Percentiles rank a stretch among this genome's conserved stretches.
phyloP scores from a whole-genome alignment of 1,139 yeast genomes.

The Insectozyma bohioensis region DNA sequence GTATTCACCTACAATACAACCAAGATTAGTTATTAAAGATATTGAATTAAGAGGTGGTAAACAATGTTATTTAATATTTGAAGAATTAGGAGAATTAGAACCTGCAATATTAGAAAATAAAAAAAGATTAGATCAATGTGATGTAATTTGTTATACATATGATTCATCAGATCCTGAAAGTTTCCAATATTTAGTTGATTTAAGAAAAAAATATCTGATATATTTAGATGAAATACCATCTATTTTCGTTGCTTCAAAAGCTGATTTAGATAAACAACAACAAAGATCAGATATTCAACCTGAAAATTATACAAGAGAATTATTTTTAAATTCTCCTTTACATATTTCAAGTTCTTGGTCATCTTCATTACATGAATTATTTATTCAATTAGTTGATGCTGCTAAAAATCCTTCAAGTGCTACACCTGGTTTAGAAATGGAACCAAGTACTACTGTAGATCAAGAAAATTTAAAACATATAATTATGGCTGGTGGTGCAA shows the following conservation, averaged over 20 bases:
- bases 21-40: slow-evolving; percentile 83
- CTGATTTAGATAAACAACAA: slow-evolving; percentile 93
- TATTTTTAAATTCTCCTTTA: slow-evolving; percentile 64
- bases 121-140: slow-evolving; percentile 77
- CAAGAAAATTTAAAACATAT: slow-evolving; percentile 46
- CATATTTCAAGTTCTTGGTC: slow-evolving; percentile 92
- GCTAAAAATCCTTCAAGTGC: slow-evolving; percentile 76
- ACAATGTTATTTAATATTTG: slow-evolving; percentile 87
- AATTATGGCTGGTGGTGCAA: slow-evolving; percentile 65
- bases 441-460: slow-evolving; percentile 47
- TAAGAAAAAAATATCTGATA: slow-evolving; percentile 56
- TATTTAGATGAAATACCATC: slow-evolving; percentile 70
- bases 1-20: slow-evolving; percentile 81
- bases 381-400: slow-evolving; percentile 85
- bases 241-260: slow-evolving; percentile 87
- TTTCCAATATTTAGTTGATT: slow-evolving; percentile 75
- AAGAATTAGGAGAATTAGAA: slow-evolving; percentile 86
- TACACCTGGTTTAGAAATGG: slow-evolving; percentile 80
- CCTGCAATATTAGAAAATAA: slow-evolving; percentile 76
- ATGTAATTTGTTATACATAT: slow-evolving; percentile 83
- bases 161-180: slow-evolving; percentile 97
- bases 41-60: slow-evolving; percentile 95
- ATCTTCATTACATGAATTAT: slow-evolving; percentile 78
- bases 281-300: slow-evolving; percentile 87
- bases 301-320: slow-evolving; percentile 72